Percentiles rank a stretch among this genome's conserved stretches.
Evolutionary conservation across 805 yeast species (phyloP).

Genomic region (Schizosaccharomyces octosporus): DNA sequence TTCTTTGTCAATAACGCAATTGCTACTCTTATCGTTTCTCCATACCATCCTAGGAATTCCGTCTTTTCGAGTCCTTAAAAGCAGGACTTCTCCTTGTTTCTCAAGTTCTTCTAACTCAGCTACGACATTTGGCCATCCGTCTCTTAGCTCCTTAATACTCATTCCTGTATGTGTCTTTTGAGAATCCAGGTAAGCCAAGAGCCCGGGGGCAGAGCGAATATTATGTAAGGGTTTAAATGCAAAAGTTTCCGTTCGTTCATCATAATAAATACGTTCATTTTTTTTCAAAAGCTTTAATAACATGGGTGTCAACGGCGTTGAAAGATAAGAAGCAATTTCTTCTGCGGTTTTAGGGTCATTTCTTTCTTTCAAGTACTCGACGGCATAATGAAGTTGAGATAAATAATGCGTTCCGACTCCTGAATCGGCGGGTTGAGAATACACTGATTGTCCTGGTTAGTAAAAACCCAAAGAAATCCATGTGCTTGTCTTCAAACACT

Average conservation of each 20-base stretch:
- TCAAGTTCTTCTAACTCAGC: conserved; percentile 61
- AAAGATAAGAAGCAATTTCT: conserved; percentile 43
- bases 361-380: conserved; percentile 52
- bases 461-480: too few relatives aligned
- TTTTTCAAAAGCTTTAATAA: conserved; percentile 48
- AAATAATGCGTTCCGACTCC: conserved; percentile 39
- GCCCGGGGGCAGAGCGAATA: conserved; percentile 55
- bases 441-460: conserved; percentile 5
- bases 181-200: conserved; percentile 43
- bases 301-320: conserved; percentile 34
- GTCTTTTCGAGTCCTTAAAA: conserved; percentile 76
- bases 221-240: conserved; percentile 78
- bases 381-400: conserved; percentile 72
- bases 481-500: background rate
- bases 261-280: conserved; percentile 52
- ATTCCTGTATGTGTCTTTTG: conserved; percentile 77
- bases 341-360: conserved; percentile 48
- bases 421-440: conserved; percentile 15
- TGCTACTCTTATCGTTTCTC: conserved; percentile 31
- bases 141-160: conserved; percentile 54
- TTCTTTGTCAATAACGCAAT: conserved; percentile 34
- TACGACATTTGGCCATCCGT: conserved; percentile 85
- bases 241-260: conserved; percentile 35
- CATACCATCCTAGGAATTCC: conserved; percentile 79
- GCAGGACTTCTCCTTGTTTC: conserved; percentile 30